Percentiles rank a stretch among this genome's conserved stretches.
These are phyloP conservation scores for Coprinellus aureogranulatus DNA, from an alignment of 768 basidiomycete species.

Conservation along the genomic window DNA sequence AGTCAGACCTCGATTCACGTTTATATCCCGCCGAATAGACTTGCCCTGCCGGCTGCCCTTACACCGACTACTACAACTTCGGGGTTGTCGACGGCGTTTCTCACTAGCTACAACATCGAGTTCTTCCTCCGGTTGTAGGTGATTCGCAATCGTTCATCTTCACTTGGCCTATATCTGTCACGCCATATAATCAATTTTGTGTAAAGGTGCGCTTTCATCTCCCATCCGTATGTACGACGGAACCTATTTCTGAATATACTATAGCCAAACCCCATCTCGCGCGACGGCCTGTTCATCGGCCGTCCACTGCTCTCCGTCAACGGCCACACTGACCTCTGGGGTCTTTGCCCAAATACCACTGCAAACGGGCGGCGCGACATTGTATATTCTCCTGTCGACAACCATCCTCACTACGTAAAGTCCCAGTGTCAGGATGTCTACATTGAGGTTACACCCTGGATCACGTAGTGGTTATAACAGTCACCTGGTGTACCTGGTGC, in stretches of 20 bases:
- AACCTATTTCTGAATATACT: too few species aligned
- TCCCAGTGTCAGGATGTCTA: slow-evolving; percentile 36
- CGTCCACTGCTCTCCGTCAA: slow-evolving; percentile 17
- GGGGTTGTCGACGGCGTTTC: slow-evolving; percentile 9
- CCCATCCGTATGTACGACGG: too few species aligned
- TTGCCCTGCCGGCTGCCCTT: slow-evolving; percentile 14
- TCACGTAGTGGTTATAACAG: too few species aligned
- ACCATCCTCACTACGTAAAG: slow-evolving; percentile 40
- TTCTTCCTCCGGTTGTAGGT: slow-evolving; percentile 14
- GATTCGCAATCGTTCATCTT: slow-evolving; percentile 18
- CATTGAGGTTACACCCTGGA: slow-evolving; percentile 32
- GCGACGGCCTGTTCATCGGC: slow-evolving; percentile 18
- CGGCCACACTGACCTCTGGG: slow-evolving; percentile 19
- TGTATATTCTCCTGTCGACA: slow-evolving; percentile 41
- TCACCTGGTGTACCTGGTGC: too few species aligned
- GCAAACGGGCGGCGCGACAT: slow-evolving; percentile 41
- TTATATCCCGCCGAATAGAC: slow-evolving; percentile 4
- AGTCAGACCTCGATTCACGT: too few species aligned
- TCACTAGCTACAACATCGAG: slow-evolving; percentile 11
- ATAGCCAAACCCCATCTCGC: slow-evolving; percentile 19
- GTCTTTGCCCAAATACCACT: slow-evolving; percentile 39
- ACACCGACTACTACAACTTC: slow-evolving; percentile 18
- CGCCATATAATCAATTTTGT: slow-evolving; percentile 17
- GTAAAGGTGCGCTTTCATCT: slow-evolving; percentile 10
- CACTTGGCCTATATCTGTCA: slow-evolving; percentile 12